A percentile compares a stretch with the other conserved stretches of the same genome.
Conservation (phyloP, 1,139 yeast genomes). For the Candida anutae region DNA sequence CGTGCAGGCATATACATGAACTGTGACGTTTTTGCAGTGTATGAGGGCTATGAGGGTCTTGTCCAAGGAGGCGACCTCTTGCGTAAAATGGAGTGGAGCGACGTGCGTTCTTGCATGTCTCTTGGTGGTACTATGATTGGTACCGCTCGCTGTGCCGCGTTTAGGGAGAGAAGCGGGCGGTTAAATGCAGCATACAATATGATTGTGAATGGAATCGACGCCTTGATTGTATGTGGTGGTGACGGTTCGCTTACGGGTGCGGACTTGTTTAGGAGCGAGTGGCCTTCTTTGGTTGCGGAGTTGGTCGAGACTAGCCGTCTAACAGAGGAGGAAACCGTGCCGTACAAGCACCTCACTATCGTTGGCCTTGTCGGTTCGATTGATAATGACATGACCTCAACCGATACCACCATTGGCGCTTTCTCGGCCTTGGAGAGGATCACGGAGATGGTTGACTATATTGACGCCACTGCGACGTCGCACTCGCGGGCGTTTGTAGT, state of each 20-base stretch:
- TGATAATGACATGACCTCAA: slow-evolving; percentile 77
- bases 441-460: slow-evolving; percentile 70
- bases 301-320: slow-evolving; percentile 43
- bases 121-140: slow-evolving; percentile 80
- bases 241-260: slow-evolving; percentile 85
- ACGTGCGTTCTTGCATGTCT: slow-evolving; percentile 66
- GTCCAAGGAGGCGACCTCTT: slow-evolving; percentile 62
- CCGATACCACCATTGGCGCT: slow-evolving; percentile 80
- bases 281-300: slow-evolving; percentile 68
- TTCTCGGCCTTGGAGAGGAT: slow-evolving; percentile 71
- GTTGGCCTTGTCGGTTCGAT: slow-evolving; percentile 79
- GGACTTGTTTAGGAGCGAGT: slow-evolving; percentile 66
- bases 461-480: slow-evolving; percentile 78
- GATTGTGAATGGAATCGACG: slow-evolving; percentile 69
- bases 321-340: slow-evolving; percentile 42
- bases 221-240: slow-evolving; percentile 77
- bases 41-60: slow-evolving; percentile 75
- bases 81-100: slow-evolving; percentile 66
- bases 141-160: slow-evolving; percentile 67
- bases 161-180: slow-evolving; percentile 63
- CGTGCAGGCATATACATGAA: slow-evolving; percentile 65
- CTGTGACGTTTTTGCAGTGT: slow-evolving; percentile 65
- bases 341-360: slow-evolving; percentile 54
- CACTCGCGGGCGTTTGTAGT: slow-evolving; percentile 80
- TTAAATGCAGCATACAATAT: slow-evolving; percentile 59